Conservation (phyloP, 139 green algal species). For the Marvania coccoides region DNA sequence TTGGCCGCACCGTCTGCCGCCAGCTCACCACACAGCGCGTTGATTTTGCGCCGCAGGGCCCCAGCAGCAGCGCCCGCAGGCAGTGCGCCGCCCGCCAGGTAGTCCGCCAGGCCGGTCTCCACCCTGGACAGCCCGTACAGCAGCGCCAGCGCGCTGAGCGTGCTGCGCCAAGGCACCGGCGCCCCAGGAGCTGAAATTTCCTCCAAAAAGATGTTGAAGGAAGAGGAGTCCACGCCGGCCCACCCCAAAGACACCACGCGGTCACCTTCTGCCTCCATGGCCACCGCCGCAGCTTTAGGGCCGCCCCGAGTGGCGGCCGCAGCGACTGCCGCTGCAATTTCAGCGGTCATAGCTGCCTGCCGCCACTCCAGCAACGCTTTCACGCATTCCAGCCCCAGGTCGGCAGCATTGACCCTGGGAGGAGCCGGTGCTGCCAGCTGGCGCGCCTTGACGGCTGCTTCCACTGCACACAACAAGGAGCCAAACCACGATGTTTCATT, state of each 20-base stretch:
- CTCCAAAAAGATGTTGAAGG: constrained; percentile 41
- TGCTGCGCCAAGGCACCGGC: background rate
- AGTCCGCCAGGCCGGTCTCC: constrained; percentile 37
- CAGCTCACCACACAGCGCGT: constrained; percentile 40
- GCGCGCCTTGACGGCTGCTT: constrained; percentile 15
- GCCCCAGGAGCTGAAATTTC: constrained; percentile 11
- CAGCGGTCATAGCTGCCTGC: constrained; percentile 17
- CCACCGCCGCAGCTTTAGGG: constrained; percentile 24
- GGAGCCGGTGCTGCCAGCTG: background rate
- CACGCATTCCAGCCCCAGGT: constrained; percentile 1
- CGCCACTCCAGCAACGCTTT: constrained; percentile 36
- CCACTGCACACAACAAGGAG: too few relatives aligned
- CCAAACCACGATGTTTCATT: too few relatives aligned
- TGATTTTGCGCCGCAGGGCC: constrained; percentile 38
- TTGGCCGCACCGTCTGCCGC: constrained; percentile 17
- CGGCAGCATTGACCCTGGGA: background rate
- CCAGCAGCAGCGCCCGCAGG: constrained; percentile 13
- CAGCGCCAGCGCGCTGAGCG: constrained; percentile 28
- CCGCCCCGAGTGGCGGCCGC: constrained; percentile 16
- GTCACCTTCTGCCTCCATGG: constrained; percentile 63
- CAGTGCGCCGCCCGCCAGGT: constrained; percentile 31
- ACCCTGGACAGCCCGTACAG: constrained; percentile 56
- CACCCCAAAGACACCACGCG: constrained; percentile 66
- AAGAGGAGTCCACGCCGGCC: constrained; percentile 52
- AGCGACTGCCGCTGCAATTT: constrained; percentile 35